A percentile compares a stretch with the other conserved stretches of the same genome.
Conservation (phyloP, 164 flowering plant genomes). For the Stephania cephalantha region DNA sequence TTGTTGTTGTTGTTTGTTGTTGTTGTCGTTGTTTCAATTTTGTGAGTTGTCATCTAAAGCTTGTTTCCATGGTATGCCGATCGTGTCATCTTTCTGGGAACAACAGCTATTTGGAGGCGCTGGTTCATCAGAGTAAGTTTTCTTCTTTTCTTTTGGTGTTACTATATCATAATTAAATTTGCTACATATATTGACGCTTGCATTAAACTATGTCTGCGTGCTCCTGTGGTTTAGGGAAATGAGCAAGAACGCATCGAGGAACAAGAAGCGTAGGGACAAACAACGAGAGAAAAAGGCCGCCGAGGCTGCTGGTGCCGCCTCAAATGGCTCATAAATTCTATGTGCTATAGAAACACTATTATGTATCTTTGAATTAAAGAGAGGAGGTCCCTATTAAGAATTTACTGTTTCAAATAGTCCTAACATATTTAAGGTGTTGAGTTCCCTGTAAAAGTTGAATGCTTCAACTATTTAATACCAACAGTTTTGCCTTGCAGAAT, state of each 20-base stretch:
- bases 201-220: background rate
- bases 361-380: background rate
- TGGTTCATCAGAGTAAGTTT: conserved; percentile 59
- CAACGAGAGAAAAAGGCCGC: conserved; percentile 84
- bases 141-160: background rate
- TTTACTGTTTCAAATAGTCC: background rate
- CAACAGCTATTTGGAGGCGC: conserved; percentile 69
- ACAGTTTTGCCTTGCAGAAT: background rate
- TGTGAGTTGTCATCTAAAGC: background rate
- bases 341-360: background rate
- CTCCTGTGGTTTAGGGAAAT: conserved; percentile 37
- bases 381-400: background rate
- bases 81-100: conserved; percentile 8
- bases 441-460: background rate
- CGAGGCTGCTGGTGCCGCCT: conserved; percentile 30
- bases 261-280: conserved; percentile 90
- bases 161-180: background rate
- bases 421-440: background rate
- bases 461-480: background rate
- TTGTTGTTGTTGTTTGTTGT: background rate
- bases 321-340: conserved; percentile 1
- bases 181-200: background rate
- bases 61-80: conserved; percentile 4
- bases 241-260: conserved; percentile 83
- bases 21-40: background rate